These are phyloP conservation scores for Sordariomycetes sp. DNA, from an alignment of 2,329 filamentous ascomycete genomes.

Conservation along the genomic window DNA sequence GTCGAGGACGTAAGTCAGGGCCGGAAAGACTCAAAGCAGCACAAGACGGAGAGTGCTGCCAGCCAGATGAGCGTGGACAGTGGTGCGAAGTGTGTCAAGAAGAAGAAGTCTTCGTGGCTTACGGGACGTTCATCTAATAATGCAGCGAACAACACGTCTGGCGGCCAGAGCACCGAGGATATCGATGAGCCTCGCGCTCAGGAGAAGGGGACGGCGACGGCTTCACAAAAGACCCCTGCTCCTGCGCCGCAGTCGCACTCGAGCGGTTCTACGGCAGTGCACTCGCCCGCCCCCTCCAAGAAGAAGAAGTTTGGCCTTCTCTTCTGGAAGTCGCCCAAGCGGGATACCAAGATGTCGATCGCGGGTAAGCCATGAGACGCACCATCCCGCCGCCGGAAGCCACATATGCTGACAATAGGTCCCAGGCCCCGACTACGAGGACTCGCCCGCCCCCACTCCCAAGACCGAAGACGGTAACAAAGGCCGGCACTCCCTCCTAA, in stretches of 20 bases:
- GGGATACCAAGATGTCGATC: constrained; percentile 28
- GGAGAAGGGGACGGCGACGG: background rate
- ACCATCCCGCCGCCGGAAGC: background rate
- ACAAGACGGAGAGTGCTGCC: constrained; percentile 9
- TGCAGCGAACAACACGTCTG: constrained; percentile 5
- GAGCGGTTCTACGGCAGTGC: constrained; percentile 7
- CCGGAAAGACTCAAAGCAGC: constrained; percentile 6
- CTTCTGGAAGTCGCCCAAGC: constrained; percentile 43
- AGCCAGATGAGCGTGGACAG: constrained; percentile 8
- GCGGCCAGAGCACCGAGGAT: background rate
- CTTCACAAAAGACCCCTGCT: background rate
- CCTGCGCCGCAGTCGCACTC: constrained; percentile 8
- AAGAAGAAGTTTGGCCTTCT: constrained; percentile 42
- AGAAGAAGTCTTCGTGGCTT: constrained; percentile 35
- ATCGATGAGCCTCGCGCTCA: background rate
- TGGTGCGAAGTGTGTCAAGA: constrained; percentile 20
- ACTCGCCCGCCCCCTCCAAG: constrained; percentile 9
- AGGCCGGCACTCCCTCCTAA: background rate
- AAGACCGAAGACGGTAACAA: background rate
- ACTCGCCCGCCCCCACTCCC: background rate
- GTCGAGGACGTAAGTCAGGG: background rate
- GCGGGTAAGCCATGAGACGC: constrained; percentile 29
- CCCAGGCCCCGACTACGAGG: background rate
- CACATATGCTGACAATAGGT: background rate
- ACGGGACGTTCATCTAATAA: constrained; percentile 31